Evolutionary conservation across 2,329 filamentous ascomycete genomes (phyloP), one percentile per base, ranked within the genome.

Genomic region (Fusarium sp.): DNA sequence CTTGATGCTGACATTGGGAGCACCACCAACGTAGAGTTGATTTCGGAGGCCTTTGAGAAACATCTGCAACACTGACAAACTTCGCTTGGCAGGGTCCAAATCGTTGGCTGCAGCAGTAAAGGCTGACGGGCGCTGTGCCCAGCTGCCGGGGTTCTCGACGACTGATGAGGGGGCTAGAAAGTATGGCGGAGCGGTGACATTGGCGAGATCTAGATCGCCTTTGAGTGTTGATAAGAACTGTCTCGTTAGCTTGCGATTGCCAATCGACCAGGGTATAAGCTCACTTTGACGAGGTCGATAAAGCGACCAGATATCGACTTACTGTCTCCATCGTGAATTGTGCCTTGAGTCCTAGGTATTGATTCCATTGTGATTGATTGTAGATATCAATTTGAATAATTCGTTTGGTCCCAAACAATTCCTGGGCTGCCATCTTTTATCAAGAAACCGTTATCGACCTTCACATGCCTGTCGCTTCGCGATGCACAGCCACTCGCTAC

Each of bases 81-180:
- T 80, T 27, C 85, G 81, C 62, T 80, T 82, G 8, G 79, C 81
- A 7, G 83, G 76, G 43, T 81, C 78, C 4, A 79, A 56, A 60
- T 87, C 85, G 12, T 81, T 78, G 0, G 85, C 83, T 0, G 85
- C 83, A 0, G 84, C 84, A 2, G 82, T 80, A 56, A 87, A 87
- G 30, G 86, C 78, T 40, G 75, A 72, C 1, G 85, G 85, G 15
- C 83, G 81, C 62, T 86, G 80, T 37, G 82, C 82, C 85, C 85
- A 87, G 71, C 84, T 86, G 64, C 82, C 82, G 59, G 84, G 85
- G 36, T 84, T 84, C 72, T 87, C 85, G 50, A 85, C 84, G 6
- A 86, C 85, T 12, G 85, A 86, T 23, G 80, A 84, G 0, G 82
- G 79, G 0, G 83, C 82, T 11, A 87, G 79, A 69, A 87, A 84